A percentile compares a stretch with the other conserved stretches of the same genome.
These are phyloP conservation scores for Chloromonas sp. DNA, from an alignment of 163 green algal genomes.

Conservation along the genomic window DNA sequence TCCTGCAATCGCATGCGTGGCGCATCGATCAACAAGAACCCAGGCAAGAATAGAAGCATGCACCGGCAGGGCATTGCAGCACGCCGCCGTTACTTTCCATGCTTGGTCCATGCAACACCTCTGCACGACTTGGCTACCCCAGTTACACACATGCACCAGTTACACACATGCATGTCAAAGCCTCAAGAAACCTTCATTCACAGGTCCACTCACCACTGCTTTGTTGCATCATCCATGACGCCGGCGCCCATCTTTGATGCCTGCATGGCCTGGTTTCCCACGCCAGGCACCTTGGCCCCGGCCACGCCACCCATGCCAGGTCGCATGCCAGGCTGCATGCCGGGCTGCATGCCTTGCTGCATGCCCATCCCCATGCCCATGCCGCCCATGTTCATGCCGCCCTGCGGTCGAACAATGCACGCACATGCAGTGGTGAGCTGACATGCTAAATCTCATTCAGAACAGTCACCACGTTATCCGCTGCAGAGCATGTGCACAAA, in stretches of 20 bases:
- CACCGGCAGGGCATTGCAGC: not conserved
- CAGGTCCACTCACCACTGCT: constrained; percentile 9
- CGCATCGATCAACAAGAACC: constrained; percentile 2
- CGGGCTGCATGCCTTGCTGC: constrained; percentile 3
- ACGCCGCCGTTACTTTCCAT: not conserved
- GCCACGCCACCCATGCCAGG: constrained; percentile 4
- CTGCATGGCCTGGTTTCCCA: constrained; percentile 9
- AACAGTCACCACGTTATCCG: too few species aligned
- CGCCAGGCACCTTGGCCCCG: not conserved
- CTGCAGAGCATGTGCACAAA: too few species aligned
- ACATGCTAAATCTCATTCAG: not conserved
- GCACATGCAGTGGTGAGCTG: not conserved
- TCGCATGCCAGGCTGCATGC: constrained; percentile 22
- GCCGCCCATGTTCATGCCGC: constrained; percentile 17
- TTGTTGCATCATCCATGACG: constrained; percentile 3
- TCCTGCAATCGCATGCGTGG: constrained; percentile 31
- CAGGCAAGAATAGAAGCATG: not conserved
- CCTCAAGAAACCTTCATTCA: too few species aligned
- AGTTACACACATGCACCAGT: not conserved
- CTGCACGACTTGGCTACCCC: not conserved
- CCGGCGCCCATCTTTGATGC: constrained; percentile 12
- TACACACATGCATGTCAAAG: not conserved
- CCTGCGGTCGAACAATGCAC: not conserved
- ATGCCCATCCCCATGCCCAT: constrained; percentile 4
- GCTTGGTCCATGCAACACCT: not conserved